Evolutionary conservation across 108 stramenopile genomes (phyloP), one percentile per base, ranked within the genome.

Genomic region (Cyclotella cryptica): DNA sequence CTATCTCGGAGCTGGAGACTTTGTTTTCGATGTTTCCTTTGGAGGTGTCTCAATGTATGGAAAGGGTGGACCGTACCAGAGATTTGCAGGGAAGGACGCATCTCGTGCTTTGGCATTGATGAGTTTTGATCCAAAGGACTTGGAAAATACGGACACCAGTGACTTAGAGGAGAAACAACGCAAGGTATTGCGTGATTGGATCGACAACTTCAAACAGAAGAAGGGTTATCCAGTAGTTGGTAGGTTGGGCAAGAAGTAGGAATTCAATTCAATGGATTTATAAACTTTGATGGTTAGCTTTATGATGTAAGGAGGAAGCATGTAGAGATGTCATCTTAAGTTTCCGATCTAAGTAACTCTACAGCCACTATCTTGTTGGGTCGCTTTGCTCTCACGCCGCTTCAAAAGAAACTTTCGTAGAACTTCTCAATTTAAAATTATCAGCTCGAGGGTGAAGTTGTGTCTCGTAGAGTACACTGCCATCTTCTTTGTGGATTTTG

Each of bases 11-110:
- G 90, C 89, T 2, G 82, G 85, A 9, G 83, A 87, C 39, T 86
- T 94, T 63, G 96, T 98, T 22, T 99, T 88, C 77, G 98, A 99
- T 78, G 88, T 96, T 24, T 96, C 95, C 10, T 99, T 96, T 85
- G 98, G 98, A 7, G 98, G 98, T 29, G 86, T 89, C 0, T 72
- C 76, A 6, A 92, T 95, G 82, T 95, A 97, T 63, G 95, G 94
- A 46, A 84, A 91, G 9, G 91, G 85, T 40, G 88, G 94, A 24
- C 85, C 94, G 11, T 99, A 99, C 87, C 75, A 96, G 41, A 79
- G 85, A 44, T 98, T 99, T 76, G 98, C 97, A 13, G 98, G 98
- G n/a, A 91, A 86, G 54, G 96, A 98, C 72, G 97, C 92, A 44
- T 92, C 96, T 10, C 68, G 97, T 21, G 97, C 98, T 14, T 67